These are phyloP conservation scores for Yarrowia sp. DNA, from an alignment of 805 yeast species.

Conservation along the genomic window DNA sequence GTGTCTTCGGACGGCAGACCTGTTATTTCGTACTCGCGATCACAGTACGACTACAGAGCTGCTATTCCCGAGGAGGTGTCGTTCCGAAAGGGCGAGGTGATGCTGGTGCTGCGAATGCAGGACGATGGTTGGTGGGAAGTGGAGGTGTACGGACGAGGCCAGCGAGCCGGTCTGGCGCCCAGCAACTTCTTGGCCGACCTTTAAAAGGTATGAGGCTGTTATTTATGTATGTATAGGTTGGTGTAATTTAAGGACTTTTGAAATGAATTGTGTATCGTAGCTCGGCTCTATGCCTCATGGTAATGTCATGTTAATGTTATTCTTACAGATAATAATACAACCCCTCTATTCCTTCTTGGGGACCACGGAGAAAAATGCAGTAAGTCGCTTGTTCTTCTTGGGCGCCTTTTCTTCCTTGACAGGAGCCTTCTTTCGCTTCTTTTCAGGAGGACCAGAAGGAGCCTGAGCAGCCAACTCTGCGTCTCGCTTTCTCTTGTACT, in stretches of 20 bases:
- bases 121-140: conserved; percentile 78
- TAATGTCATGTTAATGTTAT: background rate
- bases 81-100: conserved; percentile 56
- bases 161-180: conserved; percentile 57
- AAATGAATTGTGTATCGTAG: background rate
- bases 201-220: background rate
- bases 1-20: conserved; percentile 53
- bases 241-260: conserved; percentile 19
- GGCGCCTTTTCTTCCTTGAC: background rate
- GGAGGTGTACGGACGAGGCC: conserved; percentile 47
- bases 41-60: conserved; percentile 58
- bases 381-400: conserved; percentile 9
- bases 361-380: conserved; percentile 21
- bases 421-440: conserved; percentile 10
- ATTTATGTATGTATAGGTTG: conserved; percentile 24
- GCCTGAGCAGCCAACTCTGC: conserved; percentile 6
- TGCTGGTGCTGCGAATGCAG: conserved; percentile 55
- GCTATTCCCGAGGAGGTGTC: conserved; percentile 59
- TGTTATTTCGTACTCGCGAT: conserved; percentile 52
- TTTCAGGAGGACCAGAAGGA: background rate
- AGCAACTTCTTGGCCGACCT: conserved; percentile 48
- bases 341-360: background rate
- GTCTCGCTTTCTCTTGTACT: background rate
- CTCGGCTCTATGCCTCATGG: background rate
- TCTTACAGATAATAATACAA: background rate